Evolutionary conservation across 73 alveolate genomes (phyloP).

Genomic region (Paramecium pentaurelia): DNA sequence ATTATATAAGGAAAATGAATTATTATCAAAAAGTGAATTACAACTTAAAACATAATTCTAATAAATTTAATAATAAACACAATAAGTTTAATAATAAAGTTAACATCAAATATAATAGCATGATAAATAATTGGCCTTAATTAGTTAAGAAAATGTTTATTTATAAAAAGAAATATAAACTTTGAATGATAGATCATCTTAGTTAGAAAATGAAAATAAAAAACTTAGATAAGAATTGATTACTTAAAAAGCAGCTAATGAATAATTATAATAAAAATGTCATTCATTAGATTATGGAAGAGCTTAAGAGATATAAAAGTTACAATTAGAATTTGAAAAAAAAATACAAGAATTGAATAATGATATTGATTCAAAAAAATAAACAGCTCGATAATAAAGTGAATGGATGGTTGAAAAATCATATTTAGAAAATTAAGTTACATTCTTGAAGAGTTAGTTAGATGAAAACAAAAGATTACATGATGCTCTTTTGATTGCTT

Average conservation of each 20-base stretch:
- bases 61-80: not conserved
- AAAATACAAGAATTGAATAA: slow-evolving; percentile 34
- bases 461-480: slow-evolving; percentile 60
- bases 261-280: not conserved
- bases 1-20: not conserved
- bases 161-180: slow-evolving; percentile 17
- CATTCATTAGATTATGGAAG: not conserved
- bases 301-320: slow-evolving; percentile 40
- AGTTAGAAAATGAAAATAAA: slow-evolving; percentile 49
- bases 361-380: slow-evolving; percentile 53
- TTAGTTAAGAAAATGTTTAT: slow-evolving; percentile 39
- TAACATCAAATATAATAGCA: not conserved
- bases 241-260: not conserved
- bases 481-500: slow-evolving; percentile 59
- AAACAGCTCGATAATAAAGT: slow-evolving; percentile 30
- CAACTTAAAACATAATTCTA: not conserved
- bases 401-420: slow-evolving; percentile 60
- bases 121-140: slow-evolving; percentile 52
- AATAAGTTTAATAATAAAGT: not conserved
- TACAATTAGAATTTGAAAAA: slow-evolving; percentile 50
- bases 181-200: not conserved
- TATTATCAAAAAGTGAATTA: not conserved
- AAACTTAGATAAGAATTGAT: slow-evolving; percentile 43
- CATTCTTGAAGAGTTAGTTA: slow-evolving; percentile 45
- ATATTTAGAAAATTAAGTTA: slow-evolving; percentile 53